Conservation (phyloP, 2,329 filamentous ascomycete species). For the Colletotrichum gloeosporioides region DNA sequence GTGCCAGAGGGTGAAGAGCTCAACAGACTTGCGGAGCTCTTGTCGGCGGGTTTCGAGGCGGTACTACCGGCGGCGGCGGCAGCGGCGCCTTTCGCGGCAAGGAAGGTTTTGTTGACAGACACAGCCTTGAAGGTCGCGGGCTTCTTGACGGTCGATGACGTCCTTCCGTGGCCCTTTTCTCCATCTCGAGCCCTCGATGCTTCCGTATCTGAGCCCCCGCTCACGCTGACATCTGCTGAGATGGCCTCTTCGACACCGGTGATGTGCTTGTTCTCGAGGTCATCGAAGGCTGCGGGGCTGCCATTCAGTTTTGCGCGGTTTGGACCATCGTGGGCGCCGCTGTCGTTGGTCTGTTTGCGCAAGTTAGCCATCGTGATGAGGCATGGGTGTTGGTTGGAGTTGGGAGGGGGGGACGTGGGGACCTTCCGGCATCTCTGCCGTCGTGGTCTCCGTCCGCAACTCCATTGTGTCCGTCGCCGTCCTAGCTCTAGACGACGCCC, state of each 20-base stretch:
- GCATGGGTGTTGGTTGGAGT: neutral
- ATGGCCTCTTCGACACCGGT: conserved; percentile 63
- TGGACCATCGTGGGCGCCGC: conserved; percentile 51
- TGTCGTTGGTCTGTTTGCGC: conserved; percentile 34
- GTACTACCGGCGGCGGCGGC: conserved; percentile 38
- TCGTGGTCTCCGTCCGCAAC: neutral
- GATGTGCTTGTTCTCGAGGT: conserved; percentile 63
- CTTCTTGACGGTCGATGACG: conserved; percentile 71
- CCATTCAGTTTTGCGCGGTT: conserved; percentile 55
- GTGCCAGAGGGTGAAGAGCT: conserved; percentile 50
- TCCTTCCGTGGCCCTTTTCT: conserved; percentile 64
- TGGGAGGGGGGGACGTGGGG: neutral
- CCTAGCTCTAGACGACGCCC: neutral
- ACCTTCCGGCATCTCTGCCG: neutral
- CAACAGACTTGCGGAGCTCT: conserved; percentile 50
- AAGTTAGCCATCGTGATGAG: conserved; percentile 29
- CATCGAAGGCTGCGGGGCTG: conserved; percentile 47
- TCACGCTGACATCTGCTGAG: conserved; percentile 72
- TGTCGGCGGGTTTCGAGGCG: conserved; percentile 53
- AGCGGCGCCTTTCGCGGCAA: conserved; percentile 70
- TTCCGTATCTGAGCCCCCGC: conserved; percentile 80
- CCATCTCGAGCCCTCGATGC: conserved; percentile 66
- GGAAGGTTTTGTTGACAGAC: conserved; percentile 83
- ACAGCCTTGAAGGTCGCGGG: conserved; percentile 82
- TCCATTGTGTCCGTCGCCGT: neutral